phyloP scores from a whole-genome alignment of 2,329 filamentous ascomycete genomes.

The Aspergillus spinulosporus region DNA sequence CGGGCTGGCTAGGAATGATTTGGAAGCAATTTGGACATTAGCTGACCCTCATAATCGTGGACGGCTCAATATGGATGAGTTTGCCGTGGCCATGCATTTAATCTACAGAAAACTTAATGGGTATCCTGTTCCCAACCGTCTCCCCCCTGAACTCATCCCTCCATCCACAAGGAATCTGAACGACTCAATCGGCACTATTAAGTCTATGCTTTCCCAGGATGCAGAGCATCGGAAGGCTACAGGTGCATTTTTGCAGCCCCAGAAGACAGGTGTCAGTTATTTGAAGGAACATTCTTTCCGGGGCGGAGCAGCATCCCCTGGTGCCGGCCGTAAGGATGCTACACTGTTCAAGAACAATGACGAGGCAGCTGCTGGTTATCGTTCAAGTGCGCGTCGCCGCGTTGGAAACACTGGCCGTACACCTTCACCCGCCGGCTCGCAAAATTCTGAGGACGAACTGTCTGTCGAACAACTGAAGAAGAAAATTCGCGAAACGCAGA shows the following conservation, averaged over 20 bases:
- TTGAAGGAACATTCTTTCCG: constrained; percentile 94
- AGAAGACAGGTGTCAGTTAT: constrained; percentile 97
- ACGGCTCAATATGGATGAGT: constrained; percentile 91
- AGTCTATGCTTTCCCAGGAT: constrained; percentile 83
- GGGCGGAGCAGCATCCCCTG: constrained; percentile 58
- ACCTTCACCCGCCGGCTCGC: constrained; percentile 74
- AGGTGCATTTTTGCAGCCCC: constrained; percentile 85
- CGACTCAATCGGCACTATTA: constrained; percentile 89
- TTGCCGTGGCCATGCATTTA: constrained; percentile 97
- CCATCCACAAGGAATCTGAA: constrained; percentile 92
- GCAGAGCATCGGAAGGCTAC: constrained; percentile 86
- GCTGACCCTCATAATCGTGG: constrained; percentile 93
- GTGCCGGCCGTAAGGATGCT: constrained; percentile 77
- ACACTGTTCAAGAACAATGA: constrained; percentile 98
- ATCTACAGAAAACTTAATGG: constrained; percentile 97
- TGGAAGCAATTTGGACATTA: constrained; percentile 93
- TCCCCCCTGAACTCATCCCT: constrained; percentile 89
- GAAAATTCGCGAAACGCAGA: constrained; percentile 89
- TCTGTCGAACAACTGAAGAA: constrained; percentile 86
- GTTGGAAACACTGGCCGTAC: constrained; percentile 69
- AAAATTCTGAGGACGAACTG: constrained; percentile 72
- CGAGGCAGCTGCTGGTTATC: constrained; percentile 79
- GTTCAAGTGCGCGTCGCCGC: constrained; percentile 87
- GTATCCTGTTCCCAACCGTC: constrained; percentile 81
- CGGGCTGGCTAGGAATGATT: constrained; percentile 82